Conservation (phyloP, 768 basidiomycete species). For the Mycena crocata region DNA sequence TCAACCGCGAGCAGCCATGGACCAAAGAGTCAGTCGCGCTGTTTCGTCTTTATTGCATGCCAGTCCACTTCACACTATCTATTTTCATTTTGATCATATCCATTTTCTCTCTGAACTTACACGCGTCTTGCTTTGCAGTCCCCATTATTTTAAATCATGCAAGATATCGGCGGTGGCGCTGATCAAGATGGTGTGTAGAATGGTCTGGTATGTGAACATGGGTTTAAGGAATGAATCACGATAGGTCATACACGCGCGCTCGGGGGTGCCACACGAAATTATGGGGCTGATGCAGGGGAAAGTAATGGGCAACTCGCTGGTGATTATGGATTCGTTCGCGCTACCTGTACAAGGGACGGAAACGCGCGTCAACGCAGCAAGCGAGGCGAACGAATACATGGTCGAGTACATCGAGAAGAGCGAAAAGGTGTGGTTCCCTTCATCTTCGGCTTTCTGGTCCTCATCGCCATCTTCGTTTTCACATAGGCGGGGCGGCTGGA, state of each 20-base stretch:
- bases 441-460: not conserved
- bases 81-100: too few species aligned
- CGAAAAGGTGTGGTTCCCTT: conserved; percentile 69
- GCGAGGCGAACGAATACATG: conserved; percentile 99
- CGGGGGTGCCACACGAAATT: conserved; percentile 97
- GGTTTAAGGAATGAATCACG: conserved; percentile 4
- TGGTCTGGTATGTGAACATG: too few species aligned
- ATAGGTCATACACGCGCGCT: conserved; percentile 97
- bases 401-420: conserved; percentile 89
- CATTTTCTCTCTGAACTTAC: too few species aligned
- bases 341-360: conserved; percentile 98
- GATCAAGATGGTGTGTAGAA: conserved; percentile 84
- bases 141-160: conserved; percentile 87
- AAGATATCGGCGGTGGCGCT: conserved; percentile 96
- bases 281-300: conserved; percentile 99
- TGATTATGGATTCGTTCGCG: conserved; percentile 97
- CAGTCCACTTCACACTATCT: too few species aligned
- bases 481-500: conserved; percentile 85
- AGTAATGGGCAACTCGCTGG: conserved; percentile 79
- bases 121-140: conserved; percentile 58
- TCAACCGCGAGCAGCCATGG: conserved; percentile 85
- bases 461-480: conserved; percentile 9
- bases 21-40: conserved; percentile 75
- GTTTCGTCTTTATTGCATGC: conserved; percentile 5
- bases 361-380: conserved; percentile 95